Evolutionary conservation across 768 basidiomycete genomes (phyloP).

Genomic region (Termitomyces sp.): DNA sequence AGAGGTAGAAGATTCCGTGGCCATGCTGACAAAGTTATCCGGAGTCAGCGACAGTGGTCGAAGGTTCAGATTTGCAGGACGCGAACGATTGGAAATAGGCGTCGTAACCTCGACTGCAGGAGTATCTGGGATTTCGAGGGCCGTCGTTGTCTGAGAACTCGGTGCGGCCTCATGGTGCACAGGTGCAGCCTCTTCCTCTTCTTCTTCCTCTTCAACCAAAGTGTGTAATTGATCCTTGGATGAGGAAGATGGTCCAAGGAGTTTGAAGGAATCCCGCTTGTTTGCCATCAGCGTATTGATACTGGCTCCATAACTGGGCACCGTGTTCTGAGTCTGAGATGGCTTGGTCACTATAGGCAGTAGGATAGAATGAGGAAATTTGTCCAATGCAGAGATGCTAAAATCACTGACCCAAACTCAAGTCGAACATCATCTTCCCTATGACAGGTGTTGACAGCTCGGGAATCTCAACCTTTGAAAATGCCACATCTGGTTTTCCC

Average conservation of each 20-base stretch:
- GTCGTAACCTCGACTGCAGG: conserved; percentile 29
- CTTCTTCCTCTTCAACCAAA: conserved; percentile 82
- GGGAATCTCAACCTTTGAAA: conserved; percentile 78
- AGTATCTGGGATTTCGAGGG: conserved; percentile 23
- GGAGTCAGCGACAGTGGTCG: conserved; percentile 69
- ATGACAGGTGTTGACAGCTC: conserved; percentile 59
- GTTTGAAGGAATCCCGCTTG: conserved; percentile 83
- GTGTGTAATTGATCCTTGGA: conserved; percentile 77
- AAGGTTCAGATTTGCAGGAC: conserved; percentile 61
- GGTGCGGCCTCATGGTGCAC: conserved; percentile 31
- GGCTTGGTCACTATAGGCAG: conserved; percentile 48
- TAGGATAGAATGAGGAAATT: conserved; percentile 5
- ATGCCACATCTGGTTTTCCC: conserved; percentile 69
- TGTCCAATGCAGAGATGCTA: conserved; percentile 4
- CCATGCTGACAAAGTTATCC: conserved; percentile 34
- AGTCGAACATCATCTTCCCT: conserved; percentile 54
- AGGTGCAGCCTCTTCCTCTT: conserved; percentile 41
- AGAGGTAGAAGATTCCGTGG: conserved; percentile 45
- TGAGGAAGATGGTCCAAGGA: conserved; percentile 50
- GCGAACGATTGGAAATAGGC: conserved; percentile 41
- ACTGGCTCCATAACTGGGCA: conserved; percentile 32
- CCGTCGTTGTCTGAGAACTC: conserved; percentile 18
- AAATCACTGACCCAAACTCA: conserved; percentile 58
- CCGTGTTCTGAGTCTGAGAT: conserved; percentile 46
- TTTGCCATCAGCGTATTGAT: conserved; percentile 38